phyloP scores from a whole-genome alignment of 306 rosid genomes.

The Fragaria nilgerrensis region DNA sequence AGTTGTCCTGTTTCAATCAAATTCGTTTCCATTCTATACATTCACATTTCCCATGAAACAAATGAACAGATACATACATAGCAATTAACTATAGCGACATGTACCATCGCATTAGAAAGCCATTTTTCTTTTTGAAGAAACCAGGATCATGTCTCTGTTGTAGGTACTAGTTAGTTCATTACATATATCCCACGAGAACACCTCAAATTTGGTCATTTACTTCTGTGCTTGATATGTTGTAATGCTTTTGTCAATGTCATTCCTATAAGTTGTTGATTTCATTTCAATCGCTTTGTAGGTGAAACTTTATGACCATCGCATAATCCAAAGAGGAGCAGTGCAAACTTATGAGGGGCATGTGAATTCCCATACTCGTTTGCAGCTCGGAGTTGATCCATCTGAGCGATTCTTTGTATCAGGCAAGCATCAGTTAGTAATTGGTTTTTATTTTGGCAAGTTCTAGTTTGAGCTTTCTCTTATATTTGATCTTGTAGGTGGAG shows the following conservation, averaged over 20 bases:
- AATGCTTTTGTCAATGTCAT: constrained; percentile 14
- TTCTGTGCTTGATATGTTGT: not conserved
- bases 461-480: constrained; percentile 6
- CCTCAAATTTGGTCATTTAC: not conserved
- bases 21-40: not conserved
- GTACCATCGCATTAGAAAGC: not conserved
- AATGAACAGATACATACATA: not conserved
- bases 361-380: constrained; percentile 69
- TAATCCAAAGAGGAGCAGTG: constrained; percentile 72
- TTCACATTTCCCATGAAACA: not conserved
- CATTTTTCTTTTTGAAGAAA: not conserved
- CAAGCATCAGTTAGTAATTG: constrained; percentile 26
- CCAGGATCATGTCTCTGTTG: not conserved
- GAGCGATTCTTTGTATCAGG: constrained; percentile 86
- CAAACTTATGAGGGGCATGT: constrained; percentile 81
- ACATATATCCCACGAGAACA: not conserved
- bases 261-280: constrained; percentile 8
- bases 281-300: constrained; percentile 44
- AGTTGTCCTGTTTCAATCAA: not conserved
- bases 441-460: constrained; percentile 14
- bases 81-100: not conserved
- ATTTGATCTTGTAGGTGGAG: constrained; percentile 64
- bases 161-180: not conserved
- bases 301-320: constrained; percentile 74
- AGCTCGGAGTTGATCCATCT: constrained; percentile 74